Base-by-base conservation (phyloP, 2,329 filamentous ascomycete genomes). In the Calonectria hongkongensis region DNA sequence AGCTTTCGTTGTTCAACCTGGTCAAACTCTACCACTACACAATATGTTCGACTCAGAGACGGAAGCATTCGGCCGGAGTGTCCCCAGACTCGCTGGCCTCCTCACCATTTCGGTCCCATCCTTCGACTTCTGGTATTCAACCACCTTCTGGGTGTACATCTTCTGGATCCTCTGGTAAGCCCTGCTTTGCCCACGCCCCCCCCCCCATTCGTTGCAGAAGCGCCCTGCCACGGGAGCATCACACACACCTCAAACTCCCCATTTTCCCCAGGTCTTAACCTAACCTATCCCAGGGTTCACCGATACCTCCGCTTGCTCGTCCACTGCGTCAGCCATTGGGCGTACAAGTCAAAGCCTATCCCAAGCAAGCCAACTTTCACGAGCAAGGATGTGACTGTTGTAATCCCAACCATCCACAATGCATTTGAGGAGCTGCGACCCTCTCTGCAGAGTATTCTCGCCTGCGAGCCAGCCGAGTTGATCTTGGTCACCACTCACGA, bases 351-450 rank as follows among this genome's bases (percentile, higher is more conserved):
- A 30, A 94, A 95, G 74, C 94, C 94, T 50, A 93, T 96, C 68
- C 94, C 95, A 48, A 91, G 92, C 71, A 94, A 95, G 75, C 95
- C 96, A n/a, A 92, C 89, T 54, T 93, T 95, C 82, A 95, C 92
- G 33, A 90, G 92, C 41, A 87, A 94, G 78, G 95, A 98, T 90
- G 95, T 98, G 80, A 98, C 96, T 7, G 95, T 98, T 75, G 94
- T 98, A 79, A 94, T 98, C 73, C 96, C 96, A 9, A 97, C 96
- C 13, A 95, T 98, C 76, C 95, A 97, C 81, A 95, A 95, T 73
- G 92, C 92, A 74, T 95, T 96, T 73, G 92, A 95, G 79, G 95
- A 97, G 81, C 88, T 98, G 73, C 92, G 93, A 66, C 92, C 94
- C 72, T 98, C 95, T 21, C 89, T 98, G 47, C 88, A 93, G 81